These are phyloP conservation scores for Trichomonas gallinae DNA, from an alignment of 208 protist genomes.

Conservation along the genomic window DNA sequence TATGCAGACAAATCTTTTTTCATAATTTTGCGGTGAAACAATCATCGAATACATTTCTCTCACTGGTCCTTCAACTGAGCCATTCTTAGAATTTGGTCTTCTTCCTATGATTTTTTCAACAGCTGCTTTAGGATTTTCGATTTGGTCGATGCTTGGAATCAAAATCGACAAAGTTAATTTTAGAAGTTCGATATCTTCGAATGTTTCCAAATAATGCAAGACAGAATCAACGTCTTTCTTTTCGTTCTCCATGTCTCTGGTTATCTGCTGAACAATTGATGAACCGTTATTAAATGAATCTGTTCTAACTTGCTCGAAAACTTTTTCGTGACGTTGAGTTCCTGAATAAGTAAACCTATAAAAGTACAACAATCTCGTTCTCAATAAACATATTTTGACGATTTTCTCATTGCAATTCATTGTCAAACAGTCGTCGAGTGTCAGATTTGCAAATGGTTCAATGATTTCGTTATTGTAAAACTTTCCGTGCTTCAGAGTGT, in stretches of 20 bases:
- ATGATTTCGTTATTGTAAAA: neutral
- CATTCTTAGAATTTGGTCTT: neutral
- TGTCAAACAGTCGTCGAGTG: neutral
- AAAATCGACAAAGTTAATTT: neutral
- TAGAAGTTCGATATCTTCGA: neutral
- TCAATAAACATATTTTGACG: neutral
- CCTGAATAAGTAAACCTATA: neutral
- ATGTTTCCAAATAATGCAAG: neutral
- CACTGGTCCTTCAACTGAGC: neutral
- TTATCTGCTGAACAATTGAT: neutral
- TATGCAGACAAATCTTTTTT: neutral
- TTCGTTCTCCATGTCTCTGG: neutral
- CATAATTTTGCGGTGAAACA: neutral
- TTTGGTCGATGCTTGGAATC: neutral
- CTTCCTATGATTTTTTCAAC: neutral
- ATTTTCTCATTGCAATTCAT: neutral
- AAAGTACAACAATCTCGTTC: neutral
- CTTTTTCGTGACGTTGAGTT: neutral
- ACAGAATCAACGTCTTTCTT: neutral
- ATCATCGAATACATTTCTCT: neutral
- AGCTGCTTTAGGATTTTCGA: neutral
- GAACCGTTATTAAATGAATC: neutral
- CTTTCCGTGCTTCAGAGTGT: neutral
- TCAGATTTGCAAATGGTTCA: neutral
- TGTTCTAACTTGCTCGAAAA: neutral